These are phyloP conservation scores for Sclerotiophoma versabilis DNA, from an alignment of 2,329 filamentous ascomycete species.

Conservation along the genomic window DNA sequence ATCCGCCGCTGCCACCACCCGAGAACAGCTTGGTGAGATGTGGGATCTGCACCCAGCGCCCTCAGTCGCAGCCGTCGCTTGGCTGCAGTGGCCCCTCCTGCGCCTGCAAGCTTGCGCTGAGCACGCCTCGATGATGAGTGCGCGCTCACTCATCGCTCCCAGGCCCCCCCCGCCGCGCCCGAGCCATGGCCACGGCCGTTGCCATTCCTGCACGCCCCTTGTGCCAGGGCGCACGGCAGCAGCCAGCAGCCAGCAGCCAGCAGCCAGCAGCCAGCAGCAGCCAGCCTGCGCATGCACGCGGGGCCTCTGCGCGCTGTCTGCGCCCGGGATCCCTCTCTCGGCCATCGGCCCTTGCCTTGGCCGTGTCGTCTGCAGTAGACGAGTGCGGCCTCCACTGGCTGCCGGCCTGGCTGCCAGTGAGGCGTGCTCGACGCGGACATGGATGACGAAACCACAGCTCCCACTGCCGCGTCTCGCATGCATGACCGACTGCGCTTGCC, in stretches of 20 bases:
- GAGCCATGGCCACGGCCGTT: not conserved
- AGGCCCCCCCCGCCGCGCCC: constrained; percentile 3
- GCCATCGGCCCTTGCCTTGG: constrained; percentile 14
- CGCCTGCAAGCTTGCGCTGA: constrained; percentile 26
- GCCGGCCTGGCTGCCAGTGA: constrained; percentile 9
- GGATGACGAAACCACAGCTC: constrained; percentile 23
- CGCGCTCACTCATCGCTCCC: not conserved
- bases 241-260: constrained; percentile 9
- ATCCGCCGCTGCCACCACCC: constrained; percentile 31
- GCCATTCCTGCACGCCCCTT: constrained; percentile 23
- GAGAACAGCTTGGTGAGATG: constrained; percentile 20
- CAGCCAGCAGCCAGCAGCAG: constrained; percentile 13
- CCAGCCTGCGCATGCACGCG: constrained; percentile 20
- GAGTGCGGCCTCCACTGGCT: constrained; percentile 9
- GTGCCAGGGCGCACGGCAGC: constrained; percentile 19
- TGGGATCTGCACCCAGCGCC: constrained; percentile 29
- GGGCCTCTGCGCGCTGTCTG: constrained; percentile 21
- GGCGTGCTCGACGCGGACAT: constrained; percentile 23
- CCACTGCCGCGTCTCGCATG: constrained; percentile 44
- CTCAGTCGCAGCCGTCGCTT: constrained; percentile 16
- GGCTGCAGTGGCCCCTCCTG: constrained; percentile 18
- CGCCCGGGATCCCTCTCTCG: constrained; percentile 18
- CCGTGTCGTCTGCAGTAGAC: constrained; percentile 21
- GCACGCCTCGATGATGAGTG: constrained; percentile 16
- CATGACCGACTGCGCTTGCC: constrained; percentile 21